phyloP scores from a whole-genome alignment of 306 rosid genomes.

The Fragaria vesca region DNA sequence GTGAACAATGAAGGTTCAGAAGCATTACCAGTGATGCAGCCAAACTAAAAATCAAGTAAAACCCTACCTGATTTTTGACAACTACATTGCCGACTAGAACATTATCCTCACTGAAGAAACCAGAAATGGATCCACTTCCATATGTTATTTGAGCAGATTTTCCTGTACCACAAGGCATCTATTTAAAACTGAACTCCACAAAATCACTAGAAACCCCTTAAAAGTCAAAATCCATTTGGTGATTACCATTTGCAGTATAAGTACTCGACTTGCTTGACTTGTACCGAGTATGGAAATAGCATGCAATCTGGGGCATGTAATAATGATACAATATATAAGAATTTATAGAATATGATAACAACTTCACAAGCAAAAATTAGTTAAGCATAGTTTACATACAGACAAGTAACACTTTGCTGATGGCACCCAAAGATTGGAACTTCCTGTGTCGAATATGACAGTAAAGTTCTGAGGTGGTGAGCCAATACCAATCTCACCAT shows the following conservation, averaged over 20 bases:
- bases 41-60: slow-evolving; percentile 10
- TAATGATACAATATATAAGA: slow-evolving; percentile 12
- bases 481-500: slow-evolving; percentile 87
- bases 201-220: background rate
- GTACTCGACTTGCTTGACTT: slow-evolving; percentile 63
- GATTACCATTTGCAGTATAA: slow-evolving; percentile 57
- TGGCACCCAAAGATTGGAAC: slow-evolving; percentile 91
- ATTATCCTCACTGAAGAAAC: slow-evolving; percentile 77
- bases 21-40: slow-evolving; percentile 17
- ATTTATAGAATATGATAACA: background rate
- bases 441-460: slow-evolving; percentile 84
- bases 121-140: slow-evolving; percentile 80
- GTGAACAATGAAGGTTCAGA: background rate
- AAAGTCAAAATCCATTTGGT: slow-evolving; percentile 1
- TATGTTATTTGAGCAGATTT: slow-evolving; percentile 58
- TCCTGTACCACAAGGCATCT: slow-evolving; percentile 51
- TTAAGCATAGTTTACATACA: slow-evolving; percentile 44
- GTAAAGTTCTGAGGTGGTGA: slow-evolving; percentile 78
- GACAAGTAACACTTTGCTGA: slow-evolving; percentile 76
- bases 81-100: slow-evolving; percentile 64
- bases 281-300: slow-evolving; percentile 67
- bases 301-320: slow-evolving; percentile 53
- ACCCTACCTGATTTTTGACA: slow-evolving; percentile 66
- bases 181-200: background rate
- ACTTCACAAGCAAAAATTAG: background rate